A percentile compares a stretch with the other conserved stretches of the same genome.
Evolutionary conservation across 1,139 yeast species (phyloP).

Genomic region (Hemisphaericaspora subhashii): DNA sequence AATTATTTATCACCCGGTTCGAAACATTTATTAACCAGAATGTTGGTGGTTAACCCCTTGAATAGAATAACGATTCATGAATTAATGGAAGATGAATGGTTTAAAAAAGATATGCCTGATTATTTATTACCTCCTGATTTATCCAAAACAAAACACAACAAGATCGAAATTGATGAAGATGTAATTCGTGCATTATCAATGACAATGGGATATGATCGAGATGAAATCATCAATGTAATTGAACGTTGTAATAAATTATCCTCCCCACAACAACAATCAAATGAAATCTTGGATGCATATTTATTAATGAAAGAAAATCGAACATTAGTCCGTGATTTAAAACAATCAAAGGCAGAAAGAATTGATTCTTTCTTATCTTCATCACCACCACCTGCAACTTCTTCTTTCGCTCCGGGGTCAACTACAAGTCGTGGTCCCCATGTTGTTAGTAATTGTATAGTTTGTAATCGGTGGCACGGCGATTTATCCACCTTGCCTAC

Average conservation of each 20-base stretch:
- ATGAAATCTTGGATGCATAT: constrained; percentile 91
- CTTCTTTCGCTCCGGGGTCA: constrained; percentile 28
- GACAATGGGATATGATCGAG: constrained; percentile 92
- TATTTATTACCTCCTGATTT: constrained; percentile 75
- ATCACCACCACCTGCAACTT: constrained; percentile 47
- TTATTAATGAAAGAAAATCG: constrained; percentile 84
- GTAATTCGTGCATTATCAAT: constrained; percentile 75
- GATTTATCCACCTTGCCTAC: constrained; percentile 53
- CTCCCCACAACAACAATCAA: constrained; percentile 37
- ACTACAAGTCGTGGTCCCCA: constrained; percentile 40
- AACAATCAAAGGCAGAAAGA: constrained; percentile 51
- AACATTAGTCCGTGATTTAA: constrained; percentile 63
- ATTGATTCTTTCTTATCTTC: constrained; percentile 52
- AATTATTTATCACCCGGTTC: constrained; percentile 88
- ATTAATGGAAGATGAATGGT: constrained; percentile 96
- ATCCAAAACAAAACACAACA: constrained; percentile 40
- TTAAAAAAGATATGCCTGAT: constrained; percentile 77
- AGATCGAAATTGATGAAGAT: constrained; percentile 67
- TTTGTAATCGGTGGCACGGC: too few relatives aligned
- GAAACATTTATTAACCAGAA: constrained; percentile 77
- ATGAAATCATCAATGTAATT: constrained; percentile 80
- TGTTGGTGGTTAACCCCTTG: constrained; percentile 95
- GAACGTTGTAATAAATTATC: constrained; percentile 44
- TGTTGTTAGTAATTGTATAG: too few relatives aligned
- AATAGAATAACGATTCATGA: constrained; percentile 94